Evolutionary conservation across 345 rosid genomes (phyloP).

Genomic region (Citrus medica): DNA sequence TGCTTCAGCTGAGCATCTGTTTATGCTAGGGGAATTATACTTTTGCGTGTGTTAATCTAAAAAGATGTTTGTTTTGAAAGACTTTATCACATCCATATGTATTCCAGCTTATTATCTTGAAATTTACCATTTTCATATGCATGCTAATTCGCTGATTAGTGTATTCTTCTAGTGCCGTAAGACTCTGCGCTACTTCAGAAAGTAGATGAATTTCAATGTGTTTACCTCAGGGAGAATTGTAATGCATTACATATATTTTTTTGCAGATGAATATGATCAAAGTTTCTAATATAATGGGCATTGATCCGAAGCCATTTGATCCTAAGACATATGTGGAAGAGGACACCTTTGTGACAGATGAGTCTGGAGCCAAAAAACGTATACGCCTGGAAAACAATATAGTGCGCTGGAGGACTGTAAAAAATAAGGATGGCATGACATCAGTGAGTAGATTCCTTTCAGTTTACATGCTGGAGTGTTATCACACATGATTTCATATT

Average conservation of each 20-base stretch:
- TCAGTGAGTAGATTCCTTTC: constrained; percentile 58
- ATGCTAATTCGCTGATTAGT: background rate
- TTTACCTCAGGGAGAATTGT: background rate
- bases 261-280: constrained; percentile 87
- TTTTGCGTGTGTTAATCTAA: background rate
- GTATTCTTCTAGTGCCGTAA: background rate
- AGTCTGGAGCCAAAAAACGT: constrained; percentile 72
- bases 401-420: constrained; percentile 82
- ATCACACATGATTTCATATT: background rate
- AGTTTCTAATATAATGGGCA: constrained; percentile 98
- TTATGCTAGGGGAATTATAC: background rate
- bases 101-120: background rate
- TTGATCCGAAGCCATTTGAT: constrained; percentile 88
- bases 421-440: constrained; percentile 59
- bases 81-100: background rate
- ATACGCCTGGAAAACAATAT: constrained; percentile 90
- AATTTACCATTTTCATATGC: background rate
- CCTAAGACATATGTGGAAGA: constrained; percentile 93
- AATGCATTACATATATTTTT: constrained; percentile 8
- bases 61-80: background rate
- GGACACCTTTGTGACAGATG: constrained; percentile 81
- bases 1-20: background rate
- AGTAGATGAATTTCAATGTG: background rate
- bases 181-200: background rate
- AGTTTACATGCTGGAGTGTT: background rate